Conservation (phyloP, 2,329 filamentous ascomycete genomes). For the Talaromyces sp. region DNA sequence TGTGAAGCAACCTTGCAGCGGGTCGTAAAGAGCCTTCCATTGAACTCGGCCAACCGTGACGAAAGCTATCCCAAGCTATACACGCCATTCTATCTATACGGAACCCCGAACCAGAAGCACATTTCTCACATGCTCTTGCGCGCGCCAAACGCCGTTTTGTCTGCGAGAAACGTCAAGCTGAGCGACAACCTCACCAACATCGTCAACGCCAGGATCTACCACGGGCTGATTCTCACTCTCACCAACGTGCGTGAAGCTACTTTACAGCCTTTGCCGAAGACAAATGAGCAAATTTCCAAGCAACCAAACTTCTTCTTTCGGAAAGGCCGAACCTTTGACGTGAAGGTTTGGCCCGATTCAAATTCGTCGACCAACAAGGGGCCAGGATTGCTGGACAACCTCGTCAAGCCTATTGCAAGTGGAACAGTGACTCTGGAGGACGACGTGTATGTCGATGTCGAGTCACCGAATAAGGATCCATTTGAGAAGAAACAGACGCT, state of each 20-base stretch:
- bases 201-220: neutral
- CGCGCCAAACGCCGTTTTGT: neutral
- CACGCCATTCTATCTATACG: conserved; percentile 1
- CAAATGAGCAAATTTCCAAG: neutral
- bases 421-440: neutral
- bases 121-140: neutral
- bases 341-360: neutral
- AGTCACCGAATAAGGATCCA: neutral
- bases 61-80: neutral
- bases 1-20: neutral
- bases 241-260: neutral
- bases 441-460: neutral
- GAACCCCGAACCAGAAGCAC: neutral
- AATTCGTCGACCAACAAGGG: neutral
- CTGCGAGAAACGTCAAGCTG: neutral
- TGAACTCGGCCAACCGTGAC: neutral
- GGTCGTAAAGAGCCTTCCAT: neutral
- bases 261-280: neutral
- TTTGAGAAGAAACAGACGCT: neutral
- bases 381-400: neutral
- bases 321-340: neutral
- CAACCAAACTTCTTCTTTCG: neutral
- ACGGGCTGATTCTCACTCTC: neutral
- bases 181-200: neutral
- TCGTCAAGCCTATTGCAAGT: neutral